phyloP scores from a whole-genome alignment of 2,329 filamentous ascomycete species.

The Calonectria hongkongensis region DNA sequence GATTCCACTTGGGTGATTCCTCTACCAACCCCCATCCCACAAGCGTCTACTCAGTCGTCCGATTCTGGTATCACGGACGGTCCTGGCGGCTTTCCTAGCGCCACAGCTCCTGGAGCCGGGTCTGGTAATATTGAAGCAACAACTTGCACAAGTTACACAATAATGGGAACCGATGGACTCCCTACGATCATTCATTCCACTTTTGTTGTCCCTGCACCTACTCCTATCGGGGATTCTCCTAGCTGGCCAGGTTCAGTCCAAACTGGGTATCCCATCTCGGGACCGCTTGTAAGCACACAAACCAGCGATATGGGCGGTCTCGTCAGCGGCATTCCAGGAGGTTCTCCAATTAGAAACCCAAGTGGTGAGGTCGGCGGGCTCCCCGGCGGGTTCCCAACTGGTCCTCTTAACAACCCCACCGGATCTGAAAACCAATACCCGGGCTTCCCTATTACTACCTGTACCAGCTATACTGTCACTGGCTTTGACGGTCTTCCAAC shows the following conservation, averaged over 20 bases:
- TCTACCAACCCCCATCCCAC: conserved; percentile 38
- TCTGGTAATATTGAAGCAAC: conserved; percentile 44
- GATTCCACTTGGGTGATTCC: conserved; percentile 59
- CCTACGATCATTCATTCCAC: conserved; percentile 56
- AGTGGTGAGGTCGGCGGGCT: conserved; percentile 1
- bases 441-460: conserved; percentile 50
- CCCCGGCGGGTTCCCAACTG: conserved; percentile 4
- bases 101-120: conserved; percentile 43
- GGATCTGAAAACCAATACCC: conserved; percentile 3
- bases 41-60: conserved; percentile 44
- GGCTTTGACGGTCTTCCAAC: conserved; percentile 54
- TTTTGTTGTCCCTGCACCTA: conserved; percentile 43
- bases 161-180: conserved; percentile 54
- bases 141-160: conserved; percentile 56
- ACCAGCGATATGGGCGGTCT: neutral
- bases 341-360: conserved; percentile 35
- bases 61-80: conserved; percentile 37
- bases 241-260: conserved; percentile 31
- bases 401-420: conserved; percentile 12
- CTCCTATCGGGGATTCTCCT: conserved; percentile 29
- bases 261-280: conserved; percentile 35
- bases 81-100: conserved; percentile 44
- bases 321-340: conserved; percentile 19
- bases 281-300: conserved; percentile 32
- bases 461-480: conserved; percentile 55